phyloP scores from a whole-genome alignment of 306 rosid species.

The Rubus idaeus region DNA sequence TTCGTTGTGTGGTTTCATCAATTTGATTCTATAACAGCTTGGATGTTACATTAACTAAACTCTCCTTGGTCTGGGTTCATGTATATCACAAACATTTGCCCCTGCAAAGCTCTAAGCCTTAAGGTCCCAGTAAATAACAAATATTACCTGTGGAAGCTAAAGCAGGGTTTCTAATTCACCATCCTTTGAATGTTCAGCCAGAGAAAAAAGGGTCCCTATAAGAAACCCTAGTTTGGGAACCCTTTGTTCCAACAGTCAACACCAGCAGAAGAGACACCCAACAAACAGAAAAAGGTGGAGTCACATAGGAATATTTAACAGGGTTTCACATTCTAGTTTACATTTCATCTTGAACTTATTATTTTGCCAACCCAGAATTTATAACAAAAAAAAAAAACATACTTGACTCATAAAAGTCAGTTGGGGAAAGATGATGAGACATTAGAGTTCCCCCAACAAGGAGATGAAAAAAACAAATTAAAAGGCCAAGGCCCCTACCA shows the following conservation, averaged over 20 bases:
- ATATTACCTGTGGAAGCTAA: too few relatives aligned
- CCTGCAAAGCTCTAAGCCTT: too few relatives aligned
- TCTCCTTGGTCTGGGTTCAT: too few relatives aligned
- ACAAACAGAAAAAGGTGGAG: not conserved
- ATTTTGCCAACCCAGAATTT: not conserved
- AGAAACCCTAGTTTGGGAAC: too few relatives aligned
- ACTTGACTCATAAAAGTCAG: constrained; percentile 1
- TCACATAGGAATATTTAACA: not conserved
- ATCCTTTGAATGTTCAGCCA: not conserved
- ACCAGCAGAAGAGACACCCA: not conserved
- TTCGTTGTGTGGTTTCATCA: not conserved
- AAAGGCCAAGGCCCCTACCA: not conserved
- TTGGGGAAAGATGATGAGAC: not conserved
- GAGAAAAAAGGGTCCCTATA: too few relatives aligned
- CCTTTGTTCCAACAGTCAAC: too few relatives aligned
- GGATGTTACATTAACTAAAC: too few relatives aligned
- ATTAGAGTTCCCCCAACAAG: not conserved
- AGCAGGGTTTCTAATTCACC: not conserved
- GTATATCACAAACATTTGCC: too few relatives aligned
- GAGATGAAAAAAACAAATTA: constrained; percentile 2
- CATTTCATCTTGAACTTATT: not conserved
- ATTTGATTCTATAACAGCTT: too few relatives aligned
- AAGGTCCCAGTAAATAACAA: not conserved
- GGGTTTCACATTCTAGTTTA: not conserved
- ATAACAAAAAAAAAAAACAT: not conserved